Percentiles rank a stretch among this genome's conserved stretches.
phyloP scores from a whole-genome alignment of 768 basidiomycete species.

The Naganishia kalamii region DNA sequence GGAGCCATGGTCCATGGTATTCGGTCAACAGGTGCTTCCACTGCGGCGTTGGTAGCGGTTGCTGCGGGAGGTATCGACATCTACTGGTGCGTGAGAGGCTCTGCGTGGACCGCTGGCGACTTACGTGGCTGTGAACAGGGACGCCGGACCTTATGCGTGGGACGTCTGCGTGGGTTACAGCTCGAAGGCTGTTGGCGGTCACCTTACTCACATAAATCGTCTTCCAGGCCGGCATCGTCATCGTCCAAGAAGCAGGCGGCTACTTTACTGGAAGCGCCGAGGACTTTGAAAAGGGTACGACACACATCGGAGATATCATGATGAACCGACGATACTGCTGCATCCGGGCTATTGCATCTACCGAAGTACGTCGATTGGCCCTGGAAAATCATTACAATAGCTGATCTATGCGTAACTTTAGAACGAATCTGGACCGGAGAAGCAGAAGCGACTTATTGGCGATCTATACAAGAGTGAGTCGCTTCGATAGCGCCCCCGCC shows the following conservation, averaged over 20 bases:
- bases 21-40: slow-evolving; percentile 65
- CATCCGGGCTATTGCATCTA: slow-evolving; percentile 39
- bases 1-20: slow-evolving; percentile 83
- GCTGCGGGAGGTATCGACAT: slow-evolving; percentile 82
- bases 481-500: no score
- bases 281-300: slow-evolving; percentile 33
- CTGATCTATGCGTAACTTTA: slow-evolving; percentile 28
- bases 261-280: slow-evolving; percentile 64
- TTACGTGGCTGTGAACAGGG: slow-evolving; percentile 36
- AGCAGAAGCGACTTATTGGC: slow-evolving; percentile 69
- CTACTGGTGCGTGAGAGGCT: slow-evolving; percentile 56
- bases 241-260: slow-evolving; percentile 82
- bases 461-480: slow-evolving; percentile 67
- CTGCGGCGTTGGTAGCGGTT: slow-evolving; percentile 50
- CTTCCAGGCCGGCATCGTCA: slow-evolving; percentile 60
- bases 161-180: slow-evolving; percentile 19
- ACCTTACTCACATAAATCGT: not conserved
- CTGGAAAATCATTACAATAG: not conserved
- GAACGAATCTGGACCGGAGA: slow-evolving; percentile 51
- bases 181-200: no score
- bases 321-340: slow-evolving; percentile 44
- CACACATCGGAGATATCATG: slow-evolving; percentile 47
- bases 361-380: not conserved
- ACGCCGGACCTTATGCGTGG: slow-evolving; percentile 27
- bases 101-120: no score